Evolutionary conservation across 306 rosid species (phyloP).

Genomic region (Psophocarpus tetragonolobus): DNA sequence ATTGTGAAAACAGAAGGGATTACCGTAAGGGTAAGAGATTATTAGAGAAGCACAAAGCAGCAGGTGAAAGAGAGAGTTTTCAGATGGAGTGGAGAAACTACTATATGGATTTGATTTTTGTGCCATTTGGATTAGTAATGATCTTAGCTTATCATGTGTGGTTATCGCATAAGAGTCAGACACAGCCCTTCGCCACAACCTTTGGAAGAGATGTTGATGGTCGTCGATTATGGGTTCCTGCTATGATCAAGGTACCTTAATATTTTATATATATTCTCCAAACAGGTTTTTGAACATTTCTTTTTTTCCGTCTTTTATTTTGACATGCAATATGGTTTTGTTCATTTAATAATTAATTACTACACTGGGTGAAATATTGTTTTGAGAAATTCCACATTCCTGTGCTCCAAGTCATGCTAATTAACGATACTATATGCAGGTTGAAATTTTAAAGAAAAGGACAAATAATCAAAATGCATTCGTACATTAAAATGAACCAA

Average conservation of each 20-base stretch:
- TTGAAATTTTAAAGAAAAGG: too few relatives aligned
- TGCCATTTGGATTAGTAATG: constrained; percentile 60
- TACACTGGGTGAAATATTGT: not conserved
- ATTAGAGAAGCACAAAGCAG: not conserved
- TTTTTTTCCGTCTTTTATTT: not conserved
- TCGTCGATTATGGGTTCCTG: constrained; percentile 58
- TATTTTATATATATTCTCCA: not conserved
- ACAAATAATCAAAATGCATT: not conserved
- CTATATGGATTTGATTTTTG: constrained; percentile 42
- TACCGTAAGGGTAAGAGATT: not conserved
- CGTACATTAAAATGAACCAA: too few relatives aligned
- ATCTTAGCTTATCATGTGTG: constrained; percentile 56
- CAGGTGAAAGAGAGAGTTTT: not conserved
- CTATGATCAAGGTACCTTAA: constrained; percentile 56
- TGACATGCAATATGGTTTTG: not conserved
- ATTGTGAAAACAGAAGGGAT: not conserved
- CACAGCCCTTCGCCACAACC: constrained; percentile 60
- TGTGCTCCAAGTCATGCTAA: too few relatives aligned
- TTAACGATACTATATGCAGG: too few relatives aligned
- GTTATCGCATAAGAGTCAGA: constrained; percentile 63
- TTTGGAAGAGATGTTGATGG: constrained; percentile 66
- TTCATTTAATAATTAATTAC: too few relatives aligned
- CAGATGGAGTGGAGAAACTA: constrained; percentile 56
- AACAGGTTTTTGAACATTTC: not conserved
- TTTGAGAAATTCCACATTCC: not conserved